Percentiles rank a stretch among this genome's conserved stretches.
These are phyloP conservation scores for Eucalyptus tenuipes DNA, from an alignment of 345 rosid genomes.

Conservation along the genomic window DNA sequence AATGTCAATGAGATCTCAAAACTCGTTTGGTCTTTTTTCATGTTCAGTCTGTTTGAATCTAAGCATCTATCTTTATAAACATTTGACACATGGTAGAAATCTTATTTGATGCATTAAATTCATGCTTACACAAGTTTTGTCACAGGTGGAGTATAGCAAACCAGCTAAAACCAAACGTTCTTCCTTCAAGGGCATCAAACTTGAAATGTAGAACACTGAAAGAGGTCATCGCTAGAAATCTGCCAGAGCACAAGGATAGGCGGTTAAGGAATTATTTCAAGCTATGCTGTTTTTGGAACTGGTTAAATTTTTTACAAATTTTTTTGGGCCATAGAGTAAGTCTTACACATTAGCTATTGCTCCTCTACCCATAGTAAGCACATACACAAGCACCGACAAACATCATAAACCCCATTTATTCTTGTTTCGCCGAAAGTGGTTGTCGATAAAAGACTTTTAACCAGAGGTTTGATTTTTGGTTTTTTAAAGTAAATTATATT, in stretches of 20 bases:
- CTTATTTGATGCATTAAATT: background rate
- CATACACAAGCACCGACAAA: no score
- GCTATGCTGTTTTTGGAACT: background rate
- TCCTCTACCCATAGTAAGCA: background rate
- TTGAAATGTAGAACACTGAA: background rate
- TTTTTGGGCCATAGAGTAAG: background rate
- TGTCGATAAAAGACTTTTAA: no score
- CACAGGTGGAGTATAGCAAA: background rate
- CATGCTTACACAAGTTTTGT: background rate
- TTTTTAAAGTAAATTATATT: no score
- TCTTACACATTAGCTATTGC: background rate
- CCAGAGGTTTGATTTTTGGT: no score
- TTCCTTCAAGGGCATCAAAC: background rate
- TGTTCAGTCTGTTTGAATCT: background rate
- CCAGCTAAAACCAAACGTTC: background rate
- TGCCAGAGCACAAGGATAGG: background rate
- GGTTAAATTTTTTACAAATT: background rate
- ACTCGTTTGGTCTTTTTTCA: background rate
- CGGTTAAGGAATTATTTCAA: background rate
- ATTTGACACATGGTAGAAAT: background rate
- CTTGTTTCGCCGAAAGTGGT: no score
- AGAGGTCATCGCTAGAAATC: background rate
- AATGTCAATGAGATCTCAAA: background rate
- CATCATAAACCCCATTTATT: no score
- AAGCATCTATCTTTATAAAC: background rate